phyloP scores from a whole-genome alignment of 768 basidiomycete species.

The Fomitopsis serialis region DNA sequence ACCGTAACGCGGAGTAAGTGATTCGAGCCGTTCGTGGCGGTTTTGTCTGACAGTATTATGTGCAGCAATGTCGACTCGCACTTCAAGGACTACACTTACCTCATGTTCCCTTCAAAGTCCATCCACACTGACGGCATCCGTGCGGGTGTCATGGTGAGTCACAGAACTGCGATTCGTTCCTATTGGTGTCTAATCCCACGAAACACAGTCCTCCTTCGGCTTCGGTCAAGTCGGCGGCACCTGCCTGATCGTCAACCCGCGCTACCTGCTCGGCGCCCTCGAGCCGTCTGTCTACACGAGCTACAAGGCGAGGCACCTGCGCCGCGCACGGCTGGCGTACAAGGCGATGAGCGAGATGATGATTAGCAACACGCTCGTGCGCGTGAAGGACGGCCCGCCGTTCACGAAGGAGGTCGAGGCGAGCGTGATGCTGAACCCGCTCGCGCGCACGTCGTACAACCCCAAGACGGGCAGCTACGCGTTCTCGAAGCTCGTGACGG shows the following conservation, averaged over 20 bases:
- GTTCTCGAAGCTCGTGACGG: conserved; percentile 61
- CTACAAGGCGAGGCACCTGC: conserved; percentile 68
- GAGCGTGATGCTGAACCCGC: conserved; percentile 84
- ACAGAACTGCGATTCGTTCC: neutral
- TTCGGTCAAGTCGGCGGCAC: conserved; percentile 99
- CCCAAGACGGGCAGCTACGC: conserved; percentile 83
- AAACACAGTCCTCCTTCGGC: conserved; percentile 79
- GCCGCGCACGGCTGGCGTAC: conserved; percentile 68
- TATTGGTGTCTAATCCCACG: conserved; percentile 5
- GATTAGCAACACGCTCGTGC: conserved; percentile 88
- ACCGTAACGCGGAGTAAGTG: conserved; percentile 92
- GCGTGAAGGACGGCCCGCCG: conserved; percentile 91
- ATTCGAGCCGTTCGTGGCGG: neutral
- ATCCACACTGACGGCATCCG: conserved; percentile 92
- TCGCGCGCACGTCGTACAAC: conserved; percentile 80
- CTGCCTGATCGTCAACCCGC: conserved; percentile 83
- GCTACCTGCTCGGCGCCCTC: conserved; percentile 82
- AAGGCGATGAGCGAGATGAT: conserved; percentile 95
- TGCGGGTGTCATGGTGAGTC: conserved; percentile 76
- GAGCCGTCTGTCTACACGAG: conserved; percentile 70
- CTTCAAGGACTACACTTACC: conserved; percentile 82
- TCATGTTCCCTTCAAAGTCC: conserved; percentile 97
- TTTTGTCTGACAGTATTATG: neutral
- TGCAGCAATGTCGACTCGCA: conserved; percentile 86
- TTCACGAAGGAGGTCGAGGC: conserved; percentile 83